Evolutionary conservation across 768 basidiomycete genomes (phyloP).

Genomic region (Russula brevipes): DNA sequence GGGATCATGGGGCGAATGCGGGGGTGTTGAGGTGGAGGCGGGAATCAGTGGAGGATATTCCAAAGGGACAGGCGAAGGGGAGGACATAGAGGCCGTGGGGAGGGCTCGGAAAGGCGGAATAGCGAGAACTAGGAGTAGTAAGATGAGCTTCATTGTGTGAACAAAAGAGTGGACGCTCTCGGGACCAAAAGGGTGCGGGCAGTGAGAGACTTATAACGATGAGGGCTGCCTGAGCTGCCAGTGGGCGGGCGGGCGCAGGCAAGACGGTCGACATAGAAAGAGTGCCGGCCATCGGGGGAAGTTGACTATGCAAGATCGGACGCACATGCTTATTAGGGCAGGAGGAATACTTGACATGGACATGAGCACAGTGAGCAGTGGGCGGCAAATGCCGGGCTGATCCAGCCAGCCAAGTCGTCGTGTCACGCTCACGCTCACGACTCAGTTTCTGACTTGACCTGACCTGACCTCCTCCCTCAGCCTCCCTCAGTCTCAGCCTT

Average conservation of each 20-base stretch:
- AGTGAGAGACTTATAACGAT: neutral
- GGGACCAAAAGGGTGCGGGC: neutral
- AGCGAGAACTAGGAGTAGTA: neutral
- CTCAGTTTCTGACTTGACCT: neutral
- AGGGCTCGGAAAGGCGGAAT: neutral
- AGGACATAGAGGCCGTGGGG: no score
- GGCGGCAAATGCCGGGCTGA: neutral
- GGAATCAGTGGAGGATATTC: neutral
- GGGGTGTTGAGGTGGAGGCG: neutral
- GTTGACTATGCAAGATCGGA: no score
- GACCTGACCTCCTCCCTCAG: neutral
- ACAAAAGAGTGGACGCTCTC: conserved; percentile 13
- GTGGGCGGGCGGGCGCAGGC: neutral
- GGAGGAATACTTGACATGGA: no score
- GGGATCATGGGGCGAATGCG: neutral
- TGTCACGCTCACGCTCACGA: conserved; percentile 9
- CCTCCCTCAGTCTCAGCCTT: conserved; percentile 13
- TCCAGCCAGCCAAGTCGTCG: neutral
- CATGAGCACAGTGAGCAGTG: no score
- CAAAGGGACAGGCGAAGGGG: neutral
- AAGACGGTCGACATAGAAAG: no score
- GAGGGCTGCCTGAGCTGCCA: neutral
- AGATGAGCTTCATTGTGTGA: neutral
- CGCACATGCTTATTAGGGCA: no score
- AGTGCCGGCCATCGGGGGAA: no score